Base-by-base conservation (phyloP, 225 moss, liverwort and hornwort genomes). In the Lunularia cruciata region DNA sequence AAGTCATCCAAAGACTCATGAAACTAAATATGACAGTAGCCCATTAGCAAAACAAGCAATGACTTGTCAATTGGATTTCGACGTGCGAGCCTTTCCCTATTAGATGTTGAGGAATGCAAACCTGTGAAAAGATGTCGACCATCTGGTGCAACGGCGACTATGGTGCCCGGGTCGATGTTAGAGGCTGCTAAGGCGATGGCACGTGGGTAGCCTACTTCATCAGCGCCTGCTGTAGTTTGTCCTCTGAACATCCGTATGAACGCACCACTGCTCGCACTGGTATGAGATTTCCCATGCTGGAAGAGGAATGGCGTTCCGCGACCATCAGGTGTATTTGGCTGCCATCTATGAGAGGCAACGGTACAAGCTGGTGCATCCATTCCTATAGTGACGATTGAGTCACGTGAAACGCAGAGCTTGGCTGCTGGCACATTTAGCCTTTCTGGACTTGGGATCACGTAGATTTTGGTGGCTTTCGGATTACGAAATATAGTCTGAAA, bases 311-410 rank as follows among this genome's bases (percentile, higher is more conserved):
- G 98, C 28, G 89, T 89, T 37, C 93, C 89, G 57, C 88, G 89
- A 57, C 89, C 89, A 75, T 98, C 98, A 40, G 91, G 98, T 62
- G 87, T 93, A 66, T 98, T 98, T 42, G 98, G 86, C 67, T 89
- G 91, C 98, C 98, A 98, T 76, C 84, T 89, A 72, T 98, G 98
- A 72, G 88, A 86, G 58, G 93, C 98, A 60, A 98, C 79, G 76
- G 91, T 89, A 73, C 98, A 93, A 68, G 91, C 86, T 70, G 98
- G 91, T 72, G 88, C 89, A 67, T 91, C 91, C 86, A 89, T 86
- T 75, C 91, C 91, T 70, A 98, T 70, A 13, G 91, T 83, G 48
- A 98, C 77, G 40, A 98, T 82, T 6, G 79, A 67, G 66, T 98
- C 87, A 49, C 82, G 83, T 35, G 98, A 91, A 42, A 87, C 86